These are phyloP conservation scores for Paraconiothyrium sp. DNA, from an alignment of 2,329 filamentous ascomycete genomes.

Conservation along the genomic window DNA sequence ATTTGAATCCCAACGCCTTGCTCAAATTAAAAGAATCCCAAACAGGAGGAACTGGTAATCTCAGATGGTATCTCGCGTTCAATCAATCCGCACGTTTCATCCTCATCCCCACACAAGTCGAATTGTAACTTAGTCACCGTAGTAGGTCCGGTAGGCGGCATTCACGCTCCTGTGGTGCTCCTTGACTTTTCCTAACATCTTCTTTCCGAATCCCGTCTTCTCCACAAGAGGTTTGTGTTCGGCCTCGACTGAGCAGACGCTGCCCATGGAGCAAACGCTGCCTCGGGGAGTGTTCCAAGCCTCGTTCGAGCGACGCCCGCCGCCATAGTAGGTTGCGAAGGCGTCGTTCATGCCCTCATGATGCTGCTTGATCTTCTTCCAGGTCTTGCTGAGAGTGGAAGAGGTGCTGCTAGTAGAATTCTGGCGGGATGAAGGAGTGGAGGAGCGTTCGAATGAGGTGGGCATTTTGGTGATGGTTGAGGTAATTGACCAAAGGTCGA, in stretches of 20 bases:
- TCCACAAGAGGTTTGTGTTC: background rate
- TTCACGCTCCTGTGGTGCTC: constrained; percentile 11
- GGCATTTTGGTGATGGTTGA: constrained; percentile 1
- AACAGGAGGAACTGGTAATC: background rate
- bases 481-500: background rate
- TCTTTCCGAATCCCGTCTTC: constrained; percentile 9
- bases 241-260: background rate
- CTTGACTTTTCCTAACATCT: background rate
- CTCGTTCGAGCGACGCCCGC: background rate
- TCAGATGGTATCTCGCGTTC: constrained; percentile 3
- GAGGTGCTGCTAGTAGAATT: constrained; percentile 9
- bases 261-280: background rate
- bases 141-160: constrained; percentile 8
- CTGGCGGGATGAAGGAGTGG: constrained; percentile 1
- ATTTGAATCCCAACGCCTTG: constrained; percentile 1
- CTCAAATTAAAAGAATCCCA: background rate
- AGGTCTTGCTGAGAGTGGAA: constrained; percentile 12
- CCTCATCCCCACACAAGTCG: background rate
- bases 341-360: constrained; percentile 12
- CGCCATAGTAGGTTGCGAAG: constrained; percentile 10
- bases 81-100: background rate
- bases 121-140: background rate
- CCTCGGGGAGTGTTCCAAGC: background rate
- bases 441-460: constrained; percentile 64
- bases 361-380: constrained; percentile 13